These are phyloP conservation scores for Citrus hindsii DNA, from an alignment of 345 rosid species.

Conservation along the genomic window DNA sequence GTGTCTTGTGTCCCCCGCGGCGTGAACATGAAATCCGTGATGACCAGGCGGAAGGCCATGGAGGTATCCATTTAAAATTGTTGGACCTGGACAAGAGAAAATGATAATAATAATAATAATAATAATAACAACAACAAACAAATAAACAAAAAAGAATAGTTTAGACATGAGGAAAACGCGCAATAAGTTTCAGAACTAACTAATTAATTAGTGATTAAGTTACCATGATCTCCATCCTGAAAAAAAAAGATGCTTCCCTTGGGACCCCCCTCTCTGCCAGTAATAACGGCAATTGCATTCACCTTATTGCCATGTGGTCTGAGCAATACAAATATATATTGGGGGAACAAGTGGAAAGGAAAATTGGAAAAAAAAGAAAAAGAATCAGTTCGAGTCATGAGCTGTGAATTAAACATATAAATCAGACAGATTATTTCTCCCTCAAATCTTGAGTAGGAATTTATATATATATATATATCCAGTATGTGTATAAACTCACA, in stretches of 20 bases:
- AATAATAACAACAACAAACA: too few species aligned
- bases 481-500: too few species aligned
- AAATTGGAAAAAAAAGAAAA: neutral
- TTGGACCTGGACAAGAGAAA: slow-evolving; percentile 40
- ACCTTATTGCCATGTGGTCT: slow-evolving; percentile 87
- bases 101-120: too few species aligned
- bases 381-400: neutral
- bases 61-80: slow-evolving; percentile 71
- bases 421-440: neutral
- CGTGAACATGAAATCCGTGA: slow-evolving; percentile 18
- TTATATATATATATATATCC: too few species aligned
- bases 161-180: neutral
- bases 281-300: slow-evolving; percentile 79
- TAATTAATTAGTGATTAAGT: neutral
- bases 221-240: slow-evolving; percentile 78
- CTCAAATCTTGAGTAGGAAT: neutral
- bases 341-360: too few species aligned
- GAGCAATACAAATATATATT: slow-evolving; percentile 1
- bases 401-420: neutral
- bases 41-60: slow-evolving; percentile 93
- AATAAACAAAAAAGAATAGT: neutral
- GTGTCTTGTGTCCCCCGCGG: neutral
- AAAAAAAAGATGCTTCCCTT: slow-evolving; percentile 65
- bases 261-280: slow-evolving; percentile 61
- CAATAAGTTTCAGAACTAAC: neutral